A percentile compares a stretch with the other conserved stretches of the same genome.
Conservation (phyloP, 2,329 filamentous ascomycete genomes). For the Torrubiellomyces zombiae region DNA sequence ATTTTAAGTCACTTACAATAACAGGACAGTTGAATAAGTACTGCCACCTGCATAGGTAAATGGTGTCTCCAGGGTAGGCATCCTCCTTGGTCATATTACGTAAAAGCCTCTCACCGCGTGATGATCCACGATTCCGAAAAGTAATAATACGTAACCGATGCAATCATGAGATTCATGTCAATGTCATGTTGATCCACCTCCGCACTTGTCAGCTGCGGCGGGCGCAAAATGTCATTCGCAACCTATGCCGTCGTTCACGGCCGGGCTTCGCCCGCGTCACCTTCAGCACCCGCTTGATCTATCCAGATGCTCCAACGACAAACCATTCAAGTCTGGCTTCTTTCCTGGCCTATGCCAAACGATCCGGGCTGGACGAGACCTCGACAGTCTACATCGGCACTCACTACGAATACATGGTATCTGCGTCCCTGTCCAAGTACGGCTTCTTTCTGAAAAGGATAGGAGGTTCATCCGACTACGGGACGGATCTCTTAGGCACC, state of each 20-base stretch:
- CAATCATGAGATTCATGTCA: too few relatives aligned
- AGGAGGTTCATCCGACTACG: conserved; percentile 49
- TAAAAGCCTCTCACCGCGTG: too few relatives aligned
- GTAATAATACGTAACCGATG: background rate
- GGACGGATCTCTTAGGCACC: conserved; percentile 57
- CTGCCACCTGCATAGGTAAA: too few relatives aligned
- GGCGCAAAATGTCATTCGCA: too few relatives aligned
- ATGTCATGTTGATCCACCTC: conserved; percentile 1
- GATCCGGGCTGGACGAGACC: conserved; percentile 33
- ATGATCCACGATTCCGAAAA: too few relatives aligned
- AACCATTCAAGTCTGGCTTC: conserved; percentile 47
- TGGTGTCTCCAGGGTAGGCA: too few relatives aligned
- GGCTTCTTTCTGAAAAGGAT: conserved; percentile 50
- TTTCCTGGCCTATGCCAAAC: conserved; percentile 47
- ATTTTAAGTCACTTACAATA: too few relatives aligned
- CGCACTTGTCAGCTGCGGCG: too few relatives aligned
- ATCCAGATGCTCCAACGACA: conserved; percentile 26
- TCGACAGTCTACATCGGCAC: conserved; percentile 55
- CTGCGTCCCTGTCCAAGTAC: conserved; percentile 35
- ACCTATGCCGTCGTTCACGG: background rate
- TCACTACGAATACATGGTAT: conserved; percentile 58
- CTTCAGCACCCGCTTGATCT: conserved; percentile 10
- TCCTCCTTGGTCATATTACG: too few relatives aligned
- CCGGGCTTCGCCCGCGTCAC: background rate
- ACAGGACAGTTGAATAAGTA: too few relatives aligned